phyloP scores from a whole-genome alignment of 345 rosid species.

The Cardiospermum halicacabum region DNA sequence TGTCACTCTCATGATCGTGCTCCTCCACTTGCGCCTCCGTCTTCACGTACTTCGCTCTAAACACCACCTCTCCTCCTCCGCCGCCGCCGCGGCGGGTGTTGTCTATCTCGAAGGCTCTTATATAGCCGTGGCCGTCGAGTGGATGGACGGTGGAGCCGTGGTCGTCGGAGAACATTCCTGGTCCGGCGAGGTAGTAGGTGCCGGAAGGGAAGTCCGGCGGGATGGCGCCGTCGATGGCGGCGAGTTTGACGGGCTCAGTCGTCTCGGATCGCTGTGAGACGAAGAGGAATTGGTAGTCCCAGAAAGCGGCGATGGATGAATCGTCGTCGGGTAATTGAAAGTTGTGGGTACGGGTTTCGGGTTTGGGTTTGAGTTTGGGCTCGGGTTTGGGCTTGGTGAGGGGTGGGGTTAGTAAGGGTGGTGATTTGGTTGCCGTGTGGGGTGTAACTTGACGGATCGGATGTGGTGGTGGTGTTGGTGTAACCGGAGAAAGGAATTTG shows the following conservation, averaged over 20 bases:
- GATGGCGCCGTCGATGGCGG: constrained; percentile 47
- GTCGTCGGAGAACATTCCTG: constrained; percentile 79
- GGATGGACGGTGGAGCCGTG: constrained; percentile 94
- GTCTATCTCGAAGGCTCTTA: constrained; percentile 65
- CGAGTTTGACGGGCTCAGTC: constrained; percentile 36
- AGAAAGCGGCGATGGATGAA: constrained; percentile 46
- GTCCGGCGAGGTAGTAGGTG: constrained; percentile 80
- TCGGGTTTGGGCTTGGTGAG: constrained; percentile 47
- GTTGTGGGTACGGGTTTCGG: no score
- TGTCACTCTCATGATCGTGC: constrained; percentile 56
- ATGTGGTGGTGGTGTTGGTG: constrained; percentile 20
- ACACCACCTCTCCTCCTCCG: constrained; percentile 33
- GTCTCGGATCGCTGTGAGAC: constrained; percentile 76
- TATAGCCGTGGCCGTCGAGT: constrained; percentile 84
- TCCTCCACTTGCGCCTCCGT: constrained; percentile 88
- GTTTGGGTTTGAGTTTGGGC: constrained; percentile 1
- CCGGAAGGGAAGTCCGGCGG: constrained; percentile 75
- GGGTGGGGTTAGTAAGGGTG: constrained; percentile 26
- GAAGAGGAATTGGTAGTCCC: constrained; percentile 83
- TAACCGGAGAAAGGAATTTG: constrained; percentile 29
- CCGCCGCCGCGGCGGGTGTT: no score
- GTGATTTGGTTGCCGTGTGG: constrained; percentile 23
- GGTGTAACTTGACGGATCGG: constrained; percentile 23
- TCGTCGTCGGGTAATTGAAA: constrained; percentile 38
- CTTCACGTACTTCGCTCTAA: constrained; percentile 74